A percentile compares a stretch with the other conserved stretches of the same genome.
These are phyloP conservation scores for Pholiota adiposa DNA, from an alignment of 1,284 basidiomycete genomes.

Conservation along the genomic window DNA sequence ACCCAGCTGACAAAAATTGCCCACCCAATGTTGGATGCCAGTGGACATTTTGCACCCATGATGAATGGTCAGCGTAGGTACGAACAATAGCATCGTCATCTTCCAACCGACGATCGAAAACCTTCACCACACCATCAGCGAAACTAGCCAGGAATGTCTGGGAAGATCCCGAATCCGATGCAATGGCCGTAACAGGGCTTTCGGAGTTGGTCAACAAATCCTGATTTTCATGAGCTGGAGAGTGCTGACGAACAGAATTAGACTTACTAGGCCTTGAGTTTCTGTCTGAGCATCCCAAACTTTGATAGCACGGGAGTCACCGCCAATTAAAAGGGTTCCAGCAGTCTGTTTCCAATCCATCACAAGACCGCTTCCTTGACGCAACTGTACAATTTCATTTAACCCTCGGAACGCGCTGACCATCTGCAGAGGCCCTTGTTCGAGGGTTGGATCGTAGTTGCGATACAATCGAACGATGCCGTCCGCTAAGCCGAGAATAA, in stretches of 20 bases:
- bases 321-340: slow-evolving; percentile 87
- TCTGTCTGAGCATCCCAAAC: slow-evolving; percentile 98
- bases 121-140: slow-evolving; percentile 88
- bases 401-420: slow-evolving; percentile 94
- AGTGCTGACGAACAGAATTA: neutral
- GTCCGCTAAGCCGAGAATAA: slow-evolving; percentile 62
- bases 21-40: slow-evolving; percentile 78
- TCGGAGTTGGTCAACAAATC: slow-evolving; percentile 90
- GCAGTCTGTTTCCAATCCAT: slow-evolving; percentile 94
- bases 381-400: slow-evolving; percentile 75
- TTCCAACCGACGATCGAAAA: slow-evolving; percentile 91
- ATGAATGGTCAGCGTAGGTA: slow-evolving; percentile 82
- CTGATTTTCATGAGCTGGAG: slow-evolving; percentile 38
- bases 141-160: slow-evolving; percentile 91
- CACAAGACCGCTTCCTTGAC: slow-evolving; percentile 82
- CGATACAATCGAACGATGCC: slow-evolving; percentile 92
- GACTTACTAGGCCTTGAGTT: slow-evolving; percentile 74
- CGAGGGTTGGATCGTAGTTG: slow-evolving; percentile 78
- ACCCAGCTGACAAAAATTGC: slow-evolving; percentile 93
- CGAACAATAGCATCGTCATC: slow-evolving; percentile 87
- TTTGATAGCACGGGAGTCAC: slow-evolving; percentile 88
- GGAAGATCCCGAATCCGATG: slow-evolving; percentile 78
- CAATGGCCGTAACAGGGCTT: slow-evolving; percentile 87
- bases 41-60: slow-evolving; percentile 92
- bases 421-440: slow-evolving; percentile 76